Evolutionary conservation across 306 rosid genomes (phyloP).

Genomic region (Pueraria montana): DNA sequence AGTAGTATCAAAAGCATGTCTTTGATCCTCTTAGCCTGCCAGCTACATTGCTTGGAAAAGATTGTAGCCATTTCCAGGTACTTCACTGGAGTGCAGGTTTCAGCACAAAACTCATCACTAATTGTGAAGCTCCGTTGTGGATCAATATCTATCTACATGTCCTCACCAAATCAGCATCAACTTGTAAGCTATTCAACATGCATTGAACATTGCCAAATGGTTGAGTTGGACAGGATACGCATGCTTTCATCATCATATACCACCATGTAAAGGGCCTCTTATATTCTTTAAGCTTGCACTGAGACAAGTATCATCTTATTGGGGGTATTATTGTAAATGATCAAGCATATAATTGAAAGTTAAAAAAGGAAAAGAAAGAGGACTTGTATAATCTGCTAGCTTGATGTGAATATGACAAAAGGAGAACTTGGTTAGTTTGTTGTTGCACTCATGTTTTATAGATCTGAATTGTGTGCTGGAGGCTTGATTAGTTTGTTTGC

Average conservation of each 20-base stretch:
- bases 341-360: slow-evolving; percentile 30
- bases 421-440: slow-evolving; percentile 3
- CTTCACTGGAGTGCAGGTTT: slow-evolving; percentile 31
- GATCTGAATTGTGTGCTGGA: background rate
- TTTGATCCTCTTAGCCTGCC: slow-evolving; percentile 25
- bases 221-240: slow-evolving; percentile 6
- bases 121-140: background rate
- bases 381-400: slow-evolving; percentile 12
- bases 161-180: background rate
- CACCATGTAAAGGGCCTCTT: too few species aligned
- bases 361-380: background rate
- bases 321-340: slow-evolving; percentile 13
- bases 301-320: background rate
- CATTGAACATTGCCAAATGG: background rate
- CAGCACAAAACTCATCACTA: background rate
- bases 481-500: slow-evolving; percentile 20
- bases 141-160: background rate
- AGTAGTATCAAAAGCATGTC: slow-evolving; percentile 49
- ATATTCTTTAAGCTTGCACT: background rate
- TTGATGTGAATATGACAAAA: slow-evolving; percentile 12
- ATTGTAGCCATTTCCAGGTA: slow-evolving; percentile 33
- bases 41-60: slow-evolving; percentile 18
- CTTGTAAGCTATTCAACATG: slow-evolving; percentile 10
- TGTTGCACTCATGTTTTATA: slow-evolving; percentile 24
- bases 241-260: too few species aligned